Evolutionary conservation across 352 stramenopile genomes (phyloP).

Genomic region (Halophytophthora polymorphica): DNA sequence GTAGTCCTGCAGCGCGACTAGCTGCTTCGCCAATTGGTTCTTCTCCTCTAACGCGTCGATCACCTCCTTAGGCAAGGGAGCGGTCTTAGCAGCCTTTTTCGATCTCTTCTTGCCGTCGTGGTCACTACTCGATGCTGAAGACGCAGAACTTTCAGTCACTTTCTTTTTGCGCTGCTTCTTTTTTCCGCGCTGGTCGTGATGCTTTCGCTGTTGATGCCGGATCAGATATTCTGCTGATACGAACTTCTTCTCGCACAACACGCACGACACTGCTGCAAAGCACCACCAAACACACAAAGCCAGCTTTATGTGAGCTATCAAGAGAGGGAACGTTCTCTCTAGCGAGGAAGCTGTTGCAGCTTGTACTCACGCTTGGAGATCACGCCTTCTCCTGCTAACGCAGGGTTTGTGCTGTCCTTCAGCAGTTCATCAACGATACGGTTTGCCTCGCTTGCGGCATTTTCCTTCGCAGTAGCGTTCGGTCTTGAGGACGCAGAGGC

Average conservation of each 20-base stretch:
- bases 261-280: slow-evolving; percentile 38
- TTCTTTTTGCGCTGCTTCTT: slow-evolving; percentile 25
- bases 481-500: slow-evolving; percentile 31
- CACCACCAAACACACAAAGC: neutral
- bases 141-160: slow-evolving; percentile 10
- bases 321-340: neutral
- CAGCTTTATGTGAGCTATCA: neutral
- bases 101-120: slow-evolving; percentile 23
- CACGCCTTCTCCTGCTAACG: slow-evolving; percentile 17
- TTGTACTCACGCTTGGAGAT: slow-evolving; percentile 27
- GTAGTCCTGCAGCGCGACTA: slow-evolving; percentile 56
- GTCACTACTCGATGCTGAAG: slow-evolving; percentile 18
- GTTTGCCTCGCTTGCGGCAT: slow-evolving; percentile 28
- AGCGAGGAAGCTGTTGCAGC: neutral
- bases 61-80: slow-evolving; percentile 34
- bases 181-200: slow-evolving; percentile 22
- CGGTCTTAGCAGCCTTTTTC: slow-evolving; percentile 14
- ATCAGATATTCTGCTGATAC: slow-evolving; percentile 70
- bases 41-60: slow-evolving; percentile 50
- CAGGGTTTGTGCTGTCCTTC: neutral
- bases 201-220: slow-evolving; percentile 63
- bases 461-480: slow-evolving; percentile 33
- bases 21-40: slow-evolving; percentile 53
- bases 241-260: slow-evolving; percentile 77
- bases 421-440: slow-evolving; percentile 35